phyloP scores from a whole-genome alignment of 345 rosid species.

The Brassica juncea region DNA sequence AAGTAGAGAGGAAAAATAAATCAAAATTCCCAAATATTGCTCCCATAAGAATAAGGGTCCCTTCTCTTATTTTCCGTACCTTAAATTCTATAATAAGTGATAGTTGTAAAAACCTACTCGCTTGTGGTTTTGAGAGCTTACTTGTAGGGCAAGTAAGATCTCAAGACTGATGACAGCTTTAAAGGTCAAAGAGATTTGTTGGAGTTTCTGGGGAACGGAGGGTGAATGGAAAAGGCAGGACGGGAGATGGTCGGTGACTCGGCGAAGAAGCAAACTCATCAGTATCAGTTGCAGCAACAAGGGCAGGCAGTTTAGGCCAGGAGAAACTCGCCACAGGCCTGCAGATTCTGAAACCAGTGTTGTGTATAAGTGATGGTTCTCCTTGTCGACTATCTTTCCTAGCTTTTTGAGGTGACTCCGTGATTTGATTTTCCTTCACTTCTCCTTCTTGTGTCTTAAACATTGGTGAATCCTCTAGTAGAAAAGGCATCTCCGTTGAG shows the following conservation, averaged over 20 bases:
- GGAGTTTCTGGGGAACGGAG: slow-evolving; percentile 13
- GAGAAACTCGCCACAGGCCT: slow-evolving; percentile 71
- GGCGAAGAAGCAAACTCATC: slow-evolving; percentile 56
- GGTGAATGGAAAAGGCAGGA: slow-evolving; percentile 28
- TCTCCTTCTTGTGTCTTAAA: slow-evolving; percentile 15
- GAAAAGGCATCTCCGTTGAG: neutral
- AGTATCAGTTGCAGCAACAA: slow-evolving; percentile 1
- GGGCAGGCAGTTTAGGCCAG: slow-evolving; percentile 63
- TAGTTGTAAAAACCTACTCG: neutral
- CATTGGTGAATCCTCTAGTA: slow-evolving; percentile 18
- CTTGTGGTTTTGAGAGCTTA: slow-evolving; percentile 8
- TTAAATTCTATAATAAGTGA: neutral
- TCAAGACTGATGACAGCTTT: slow-evolving; percentile 5
- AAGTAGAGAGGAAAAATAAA: neutral
- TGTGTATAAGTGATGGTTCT: slow-evolving; percentile 29
- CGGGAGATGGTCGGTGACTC: slow-evolving; percentile 29
- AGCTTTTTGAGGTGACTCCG: neutral
- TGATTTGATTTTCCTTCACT: slow-evolving; percentile 14
- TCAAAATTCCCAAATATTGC: slow-evolving; percentile 18
- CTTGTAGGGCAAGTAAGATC: slow-evolving; percentile 9
- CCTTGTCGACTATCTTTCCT: neutral
- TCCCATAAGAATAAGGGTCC: neutral
- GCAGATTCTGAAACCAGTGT: slow-evolving; percentile 81
- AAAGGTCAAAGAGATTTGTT: slow-evolving; percentile 28
- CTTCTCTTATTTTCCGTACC: neutral